Evolutionary conservation across 306 rosid species (phyloP).

Genomic region (Coriaria nepalensis): DNA sequence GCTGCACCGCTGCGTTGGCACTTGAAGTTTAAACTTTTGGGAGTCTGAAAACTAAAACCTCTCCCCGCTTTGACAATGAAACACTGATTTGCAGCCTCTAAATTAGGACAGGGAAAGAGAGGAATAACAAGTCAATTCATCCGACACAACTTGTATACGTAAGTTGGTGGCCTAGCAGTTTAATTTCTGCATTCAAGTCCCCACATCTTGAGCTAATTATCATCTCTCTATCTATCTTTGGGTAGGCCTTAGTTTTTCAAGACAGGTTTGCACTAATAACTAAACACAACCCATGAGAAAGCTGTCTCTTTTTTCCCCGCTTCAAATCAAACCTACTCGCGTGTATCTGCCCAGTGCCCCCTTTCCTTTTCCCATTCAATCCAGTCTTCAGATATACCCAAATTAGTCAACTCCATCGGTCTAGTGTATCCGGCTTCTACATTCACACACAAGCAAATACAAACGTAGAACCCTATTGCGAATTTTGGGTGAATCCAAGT

Average conservation of each 20-base stretch:
- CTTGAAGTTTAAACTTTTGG: slow-evolving; percentile 5
- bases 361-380: slow-evolving; percentile 6
- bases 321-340: slow-evolving; percentile 5
- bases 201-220: neutral
- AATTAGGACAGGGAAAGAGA: neutral
- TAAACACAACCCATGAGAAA: too few species aligned
- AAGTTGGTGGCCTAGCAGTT: slow-evolving; percentile 16
- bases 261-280: too few species aligned
- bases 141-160: slow-evolving; percentile 8
- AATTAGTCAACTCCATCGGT: neutral
- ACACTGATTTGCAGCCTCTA: neutral
- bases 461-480: too few species aligned
- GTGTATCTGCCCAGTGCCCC: neutral
- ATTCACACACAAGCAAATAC: neutral
- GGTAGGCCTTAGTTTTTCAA: too few species aligned
- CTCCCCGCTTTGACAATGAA: slow-evolving; percentile 18
- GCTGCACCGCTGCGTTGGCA: slow-evolving; percentile 9
- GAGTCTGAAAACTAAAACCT: slow-evolving; percentile 14
- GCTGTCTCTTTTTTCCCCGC: neutral
- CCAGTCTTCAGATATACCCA: neutral
- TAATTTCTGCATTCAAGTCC: neutral
- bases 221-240: slow-evolving; percentile 6
- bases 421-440: neutral
- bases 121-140: slow-evolving; percentile 22
- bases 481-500: too few species aligned